These are phyloP conservation scores for Tuber magnatum DNA, from an alignment of 495 filamentous ascomycete genomes.

Conservation along the genomic window DNA sequence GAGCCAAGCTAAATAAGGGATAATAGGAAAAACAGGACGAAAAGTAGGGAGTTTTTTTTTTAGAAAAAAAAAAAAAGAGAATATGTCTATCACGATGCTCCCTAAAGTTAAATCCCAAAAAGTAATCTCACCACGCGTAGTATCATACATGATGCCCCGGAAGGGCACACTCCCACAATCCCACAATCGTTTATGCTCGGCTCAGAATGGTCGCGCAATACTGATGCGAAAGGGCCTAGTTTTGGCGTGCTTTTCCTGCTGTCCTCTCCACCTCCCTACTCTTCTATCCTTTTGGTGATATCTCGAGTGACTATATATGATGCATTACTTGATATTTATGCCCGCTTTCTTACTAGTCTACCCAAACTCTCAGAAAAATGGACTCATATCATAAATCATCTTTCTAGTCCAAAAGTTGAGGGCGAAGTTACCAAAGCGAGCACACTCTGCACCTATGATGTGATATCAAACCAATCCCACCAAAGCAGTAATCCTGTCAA, in stretches of 20 bases:
- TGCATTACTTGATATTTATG: not conserved
- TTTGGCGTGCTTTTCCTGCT: not conserved
- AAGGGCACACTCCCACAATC: too few relatives aligned
- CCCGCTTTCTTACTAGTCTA: not conserved
- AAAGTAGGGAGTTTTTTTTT: too few relatives aligned
- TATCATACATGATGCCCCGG: too few relatives aligned
- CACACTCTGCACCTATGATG: not conserved
- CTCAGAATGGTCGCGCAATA: too few relatives aligned
- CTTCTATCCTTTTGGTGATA: not conserved
- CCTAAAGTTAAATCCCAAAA: too few relatives aligned
- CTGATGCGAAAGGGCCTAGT: too few relatives aligned
- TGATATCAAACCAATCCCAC: not conserved
- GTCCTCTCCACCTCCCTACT: not conserved
- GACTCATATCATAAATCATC: not conserved
- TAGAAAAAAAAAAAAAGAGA: too few relatives aligned
- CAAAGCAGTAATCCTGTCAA: not conserved
- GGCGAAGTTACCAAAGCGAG: not conserved
- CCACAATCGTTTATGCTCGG: too few relatives aligned
- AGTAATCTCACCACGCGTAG: too few relatives aligned
- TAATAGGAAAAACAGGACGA: too few relatives aligned
- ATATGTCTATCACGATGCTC: too few relatives aligned
- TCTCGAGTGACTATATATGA: not conserved
- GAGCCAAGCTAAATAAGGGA: too few relatives aligned
- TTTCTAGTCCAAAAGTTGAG: not conserved
- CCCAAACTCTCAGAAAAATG: not conserved